Evolutionary conservation across 2,329 filamentous ascomycete genomes (phyloP), one percentile per base, ranked within the genome.

Genomic region (Xylariaceae sp.): DNA sequence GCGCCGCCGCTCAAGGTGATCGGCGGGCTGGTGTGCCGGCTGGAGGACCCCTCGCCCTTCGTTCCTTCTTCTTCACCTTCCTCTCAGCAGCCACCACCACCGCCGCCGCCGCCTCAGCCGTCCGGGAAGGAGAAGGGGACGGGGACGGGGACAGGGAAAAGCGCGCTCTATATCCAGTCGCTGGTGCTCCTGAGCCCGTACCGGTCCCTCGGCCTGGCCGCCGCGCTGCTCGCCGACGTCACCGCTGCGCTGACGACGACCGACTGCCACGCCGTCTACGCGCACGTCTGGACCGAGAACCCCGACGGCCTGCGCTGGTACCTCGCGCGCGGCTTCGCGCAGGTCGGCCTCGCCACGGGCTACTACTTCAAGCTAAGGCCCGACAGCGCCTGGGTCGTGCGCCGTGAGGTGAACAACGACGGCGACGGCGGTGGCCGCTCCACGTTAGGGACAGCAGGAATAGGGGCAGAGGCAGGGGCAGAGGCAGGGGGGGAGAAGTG

Each of bases 211-310:
- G 78, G 78, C 0, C 64, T 82, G 10, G 72, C 72, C 10, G 61
- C 65, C n/a, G 68, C 71, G 16, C 66, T 75, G 0, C 58, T 83
- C 12, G 67, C 75, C 29, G 63, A 70, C 42, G 62, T 77, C 29
- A 58, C 61, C 9, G 63, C 64, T 2, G 58, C 57, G 10, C 47
- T 51, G 7, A 52, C 45, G 25, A 55, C 57, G 9, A 58, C 58
- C 4, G 56, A 42, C 12, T 53, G 64, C 41, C 49, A 64, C 32
- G 63, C 63, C 27, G 60, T 79, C 12, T 80, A 75, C 43, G 78
- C 78, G 4, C 78, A 83, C 52, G 78, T 82, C 12, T 83, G 78
- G 78, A 77, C 77, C 9, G 68, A 76, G 38, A 81, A 80, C 51
- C 65, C 70, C 3, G 77, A 80, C 14, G 78, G 69, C 0, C 56